Evolutionary conservation across 176 grass and related monocot genomes (phyloP).

Genomic region (Coix lacrymajobi): DNA sequence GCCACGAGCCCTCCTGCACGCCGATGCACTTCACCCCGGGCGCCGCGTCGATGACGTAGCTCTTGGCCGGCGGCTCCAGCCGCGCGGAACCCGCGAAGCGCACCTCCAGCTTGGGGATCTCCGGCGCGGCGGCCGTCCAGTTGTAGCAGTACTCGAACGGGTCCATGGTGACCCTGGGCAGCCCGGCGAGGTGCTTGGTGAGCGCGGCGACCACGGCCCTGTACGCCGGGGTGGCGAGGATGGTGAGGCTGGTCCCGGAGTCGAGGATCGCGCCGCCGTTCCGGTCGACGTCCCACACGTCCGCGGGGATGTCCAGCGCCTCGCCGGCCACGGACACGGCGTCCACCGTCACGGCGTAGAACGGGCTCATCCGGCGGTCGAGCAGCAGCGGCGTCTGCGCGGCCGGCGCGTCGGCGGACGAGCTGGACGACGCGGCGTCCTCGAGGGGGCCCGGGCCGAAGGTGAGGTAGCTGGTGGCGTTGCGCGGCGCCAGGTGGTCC

Average conservation of each 20-base stretch:
- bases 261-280: slow-evolving; percentile 80
- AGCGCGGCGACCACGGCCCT: slow-evolving; percentile 51
- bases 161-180: slow-evolving; percentile 49
- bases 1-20: slow-evolving; percentile 53
- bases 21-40: slow-evolving; percentile 79
- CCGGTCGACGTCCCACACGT: slow-evolving; percentile 54
- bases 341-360: slow-evolving; percentile 58
- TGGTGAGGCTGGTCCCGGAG: slow-evolving; percentile 75
- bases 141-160: slow-evolving; percentile 97
- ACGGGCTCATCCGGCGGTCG: slow-evolving; percentile 43
- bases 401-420: neutral
- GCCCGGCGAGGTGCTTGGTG: slow-evolving; percentile 26
- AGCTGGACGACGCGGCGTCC: neutral
- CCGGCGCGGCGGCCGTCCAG: slow-evolving; percentile 52
- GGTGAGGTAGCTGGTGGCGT: slow-evolving; percentile 77
- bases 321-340: slow-evolving; percentile 44
- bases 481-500: slow-evolving; percentile 87
- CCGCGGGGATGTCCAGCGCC: slow-evolving; percentile 35
- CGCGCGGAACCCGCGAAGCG: slow-evolving; percentile 49
- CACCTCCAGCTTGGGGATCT: slow-evolving; percentile 46
- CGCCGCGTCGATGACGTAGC: slow-evolving; percentile 87
- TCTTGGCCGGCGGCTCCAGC: slow-evolving; percentile 68
- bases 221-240: slow-evolving; percentile 71
- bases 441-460: slow-evolving; percentile 29
- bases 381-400: slow-evolving; percentile 53